Evolutionary conservation across 78 protist genomes (phyloP), one percentile per base, ranked within the genome.

Genomic region (Dictyostelium citrinum): DNA sequence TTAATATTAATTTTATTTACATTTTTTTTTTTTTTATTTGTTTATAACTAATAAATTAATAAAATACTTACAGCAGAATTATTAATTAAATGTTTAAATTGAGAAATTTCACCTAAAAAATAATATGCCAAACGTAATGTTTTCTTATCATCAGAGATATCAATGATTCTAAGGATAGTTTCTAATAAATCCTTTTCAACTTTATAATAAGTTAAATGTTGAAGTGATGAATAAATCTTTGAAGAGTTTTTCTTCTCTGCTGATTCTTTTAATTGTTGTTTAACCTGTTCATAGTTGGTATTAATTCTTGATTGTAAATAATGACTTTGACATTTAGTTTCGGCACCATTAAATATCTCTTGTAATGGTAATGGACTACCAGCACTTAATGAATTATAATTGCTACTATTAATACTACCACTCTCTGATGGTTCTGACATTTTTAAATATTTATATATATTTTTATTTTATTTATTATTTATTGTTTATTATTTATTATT

Each of bases 161-260:
- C 49, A 1, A 88, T 78, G 33, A 88, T 82, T 67, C 80, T 41
- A 16, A 88, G 35, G 22, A 88, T 24, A 17, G 76, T 45, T 45
- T 88, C 93, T 22, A 88, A 49, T 20, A 88, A 31, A 78, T 88
- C 93, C 29, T 88, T 88, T 49, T 88, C 93, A 11, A 88, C 81
- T 49, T 78, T 76, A 68, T 88, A 88, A 37, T 88, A 88, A 17
- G 93, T 88, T 41, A 88, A 31, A 49, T 88, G 70, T 79, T 88
- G 93, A 9, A 88, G 80, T 20, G 41, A 64, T 16, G 93, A 64
- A 31, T 78, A 43, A 2, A 88, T 78, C 58, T 78, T 88, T 64
- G 93, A 88, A 5, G 85, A 78, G 45, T 85, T 85, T 76, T 78
- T 88, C 70, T 88, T 88, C 3, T 88, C 93, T 39, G 81, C 37